Conservation (phyloP, 2,329 filamentous ascomycete species). For the Septoria petroselini region DNA sequence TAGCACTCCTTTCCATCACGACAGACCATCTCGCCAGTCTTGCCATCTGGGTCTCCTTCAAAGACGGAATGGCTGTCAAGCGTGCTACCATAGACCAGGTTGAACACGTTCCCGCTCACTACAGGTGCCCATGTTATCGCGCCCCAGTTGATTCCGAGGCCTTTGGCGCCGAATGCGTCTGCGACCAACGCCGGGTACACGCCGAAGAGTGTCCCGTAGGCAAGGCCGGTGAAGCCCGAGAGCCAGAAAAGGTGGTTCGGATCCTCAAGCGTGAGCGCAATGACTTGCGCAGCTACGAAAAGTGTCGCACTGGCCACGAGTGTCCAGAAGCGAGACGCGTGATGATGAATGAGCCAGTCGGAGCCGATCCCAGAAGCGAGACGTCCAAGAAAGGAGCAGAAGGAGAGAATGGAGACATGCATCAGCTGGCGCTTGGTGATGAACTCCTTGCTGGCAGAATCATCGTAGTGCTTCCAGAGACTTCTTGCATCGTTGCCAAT, state of each 20-base stretch:
- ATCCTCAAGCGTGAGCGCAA: conserved; percentile 70
- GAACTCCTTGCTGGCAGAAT: conserved; percentile 66
- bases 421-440: conserved; percentile 79
- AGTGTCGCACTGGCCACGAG: conserved; percentile 72
- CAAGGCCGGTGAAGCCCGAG: conserved; percentile 79
- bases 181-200: conserved; percentile 84
- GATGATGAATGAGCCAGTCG: conserved; percentile 79
- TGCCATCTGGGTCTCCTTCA: conserved; percentile 52
- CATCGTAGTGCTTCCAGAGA: conserved; percentile 82
- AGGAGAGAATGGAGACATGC: conserved; percentile 90
- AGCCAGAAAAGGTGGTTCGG: conserved; percentile 74
- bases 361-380: conserved; percentile 76
- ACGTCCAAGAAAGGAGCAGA: conserved; percentile 80
- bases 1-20: conserved; percentile 78
- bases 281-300: conserved; percentile 76
- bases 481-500: conserved; percentile 85
- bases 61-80: conserved; percentile 77
- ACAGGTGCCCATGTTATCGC: conserved; percentile 89
- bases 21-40: conserved; percentile 61
- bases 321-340: conserved; percentile 86
- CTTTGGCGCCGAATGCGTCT: conserved; percentile 85
- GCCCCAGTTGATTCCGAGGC: conserved; percentile 93
- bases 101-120: conserved; percentile 85
- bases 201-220: conserved; percentile 90
- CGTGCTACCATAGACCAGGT: conserved; percentile 79